These are phyloP conservation scores for Lagerstroemia speciosa DNA, from an alignment of 345 rosid genomes.

Conservation along the genomic window DNA sequence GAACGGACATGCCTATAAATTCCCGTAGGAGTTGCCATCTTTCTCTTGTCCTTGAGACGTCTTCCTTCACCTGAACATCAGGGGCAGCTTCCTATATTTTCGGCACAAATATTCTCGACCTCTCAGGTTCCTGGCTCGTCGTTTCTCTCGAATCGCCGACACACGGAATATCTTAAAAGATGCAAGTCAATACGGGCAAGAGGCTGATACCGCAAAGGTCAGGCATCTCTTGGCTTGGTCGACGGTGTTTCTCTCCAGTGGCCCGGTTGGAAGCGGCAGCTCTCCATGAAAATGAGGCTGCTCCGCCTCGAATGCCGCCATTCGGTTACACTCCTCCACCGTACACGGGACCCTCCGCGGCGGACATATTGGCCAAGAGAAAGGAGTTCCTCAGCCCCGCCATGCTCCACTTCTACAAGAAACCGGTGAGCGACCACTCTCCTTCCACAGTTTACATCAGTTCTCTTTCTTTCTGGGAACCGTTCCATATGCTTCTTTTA, in stretches of 20 bases:
- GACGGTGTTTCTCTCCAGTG: conserved; percentile 2
- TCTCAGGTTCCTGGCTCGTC: not conserved
- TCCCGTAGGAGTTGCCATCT: not conserved
- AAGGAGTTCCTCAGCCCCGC: conserved; percentile 80
- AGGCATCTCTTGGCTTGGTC: not conserved
- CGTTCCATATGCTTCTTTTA: not conserved
- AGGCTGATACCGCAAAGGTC: not conserved
- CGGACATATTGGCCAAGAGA: conserved; percentile 51
- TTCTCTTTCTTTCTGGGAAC: not conserved
- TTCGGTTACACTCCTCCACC: conserved; percentile 83
- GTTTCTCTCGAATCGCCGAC: not conserved
- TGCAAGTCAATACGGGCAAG: not conserved
- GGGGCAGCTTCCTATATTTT: not conserved
- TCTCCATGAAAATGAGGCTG: not conserved
- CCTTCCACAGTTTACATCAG: not conserved
- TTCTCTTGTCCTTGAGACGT: not conserved
- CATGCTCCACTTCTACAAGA: conserved; percentile 38
- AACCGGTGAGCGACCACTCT: conserved; percentile 60
- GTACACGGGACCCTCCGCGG: conserved; percentile 74
- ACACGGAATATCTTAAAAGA: not conserved
- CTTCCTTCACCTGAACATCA: not conserved
- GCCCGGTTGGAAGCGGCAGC: conserved; percentile 32
- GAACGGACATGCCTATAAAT: not conserved
- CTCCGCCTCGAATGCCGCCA: conserved; percentile 49
- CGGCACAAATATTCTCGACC: not conserved